A percentile compares a stretch with the other conserved stretches of the same genome.
Conservation (phyloP, 306 rosid species). For the Rubus parviflorus region DNA sequence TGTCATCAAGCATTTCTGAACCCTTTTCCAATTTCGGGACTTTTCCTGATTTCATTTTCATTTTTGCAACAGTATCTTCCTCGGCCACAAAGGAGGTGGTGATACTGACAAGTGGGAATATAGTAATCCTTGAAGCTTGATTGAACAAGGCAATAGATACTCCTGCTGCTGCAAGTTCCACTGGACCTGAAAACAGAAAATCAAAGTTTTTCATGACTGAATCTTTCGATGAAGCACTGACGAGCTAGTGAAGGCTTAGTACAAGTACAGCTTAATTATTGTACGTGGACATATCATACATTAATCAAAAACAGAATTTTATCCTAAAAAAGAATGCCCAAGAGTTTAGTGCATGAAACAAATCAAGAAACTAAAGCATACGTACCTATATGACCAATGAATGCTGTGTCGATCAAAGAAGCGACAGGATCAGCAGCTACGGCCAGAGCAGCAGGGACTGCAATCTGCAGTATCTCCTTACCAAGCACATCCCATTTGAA, state of each 20-base stretch:
- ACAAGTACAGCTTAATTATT: not conserved
- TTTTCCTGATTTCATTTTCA: conserved; percentile 36
- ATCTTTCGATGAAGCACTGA: not conserved
- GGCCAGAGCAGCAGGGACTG: conserved; percentile 88
- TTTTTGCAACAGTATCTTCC: conserved; percentile 64
- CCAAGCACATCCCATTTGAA: conserved; percentile 76
- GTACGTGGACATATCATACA: not conserved
- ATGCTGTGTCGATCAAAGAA: conserved; percentile 93
- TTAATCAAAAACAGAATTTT: not conserved
- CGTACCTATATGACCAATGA: conserved; percentile 92
- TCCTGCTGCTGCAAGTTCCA: conserved; percentile 96
- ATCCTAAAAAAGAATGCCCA: not conserved
- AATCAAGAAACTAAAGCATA: not conserved
- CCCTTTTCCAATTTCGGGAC: conserved; percentile 9
- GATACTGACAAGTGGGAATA: conserved; percentile 87
- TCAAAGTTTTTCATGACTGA: not conserved
- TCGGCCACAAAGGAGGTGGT: conserved; percentile 97
- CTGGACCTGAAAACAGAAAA: conserved; percentile 52
- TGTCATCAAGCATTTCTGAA: conserved; percentile 37
- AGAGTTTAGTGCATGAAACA: not conserved
- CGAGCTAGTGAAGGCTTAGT: not conserved
- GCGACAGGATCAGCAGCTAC: conserved; percentile 99
- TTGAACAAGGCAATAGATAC: conserved; percentile 89
- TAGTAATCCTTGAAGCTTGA: conserved; percentile 93
- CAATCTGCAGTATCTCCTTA: conserved; percentile 77